A percentile compares a stretch with the other conserved stretches of the same genome.
phyloP scores from a whole-genome alignment of 768 basidiomycete genomes.

The Kwoniella dejecticola region DNA sequence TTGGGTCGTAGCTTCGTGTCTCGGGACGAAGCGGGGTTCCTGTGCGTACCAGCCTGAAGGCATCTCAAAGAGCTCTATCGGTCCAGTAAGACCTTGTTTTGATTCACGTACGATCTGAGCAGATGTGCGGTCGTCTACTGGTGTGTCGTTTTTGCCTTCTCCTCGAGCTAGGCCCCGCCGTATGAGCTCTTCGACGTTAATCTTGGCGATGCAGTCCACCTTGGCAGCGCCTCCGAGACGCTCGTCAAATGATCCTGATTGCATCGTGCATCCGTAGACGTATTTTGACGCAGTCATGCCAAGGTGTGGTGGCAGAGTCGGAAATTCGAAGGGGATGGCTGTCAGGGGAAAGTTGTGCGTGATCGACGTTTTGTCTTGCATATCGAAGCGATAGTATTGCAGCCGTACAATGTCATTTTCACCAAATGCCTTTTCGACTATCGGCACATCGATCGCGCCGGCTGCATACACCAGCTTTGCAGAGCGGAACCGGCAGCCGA shows the following conservation, averaged over 20 bases:
- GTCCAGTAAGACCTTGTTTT: conserved; percentile 32
- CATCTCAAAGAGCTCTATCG: conserved; percentile 54
- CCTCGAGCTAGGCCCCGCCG: conserved; percentile 37
- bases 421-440: conserved; percentile 35
- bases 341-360: conserved; percentile 55
- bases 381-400: conserved; percentile 55
- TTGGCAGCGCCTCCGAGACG: conserved; percentile 57
- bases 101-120: conserved; percentile 46
- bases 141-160: conserved; percentile 28
- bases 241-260: conserved; percentile 55
- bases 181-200: conserved; percentile 52
- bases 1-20: conserved; percentile 34
- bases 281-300: conserved; percentile 52
- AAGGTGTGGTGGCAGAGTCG: conserved; percentile 45
- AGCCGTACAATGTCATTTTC: conserved; percentile 54
- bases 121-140: conserved; percentile 51
- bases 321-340: conserved; percentile 58
- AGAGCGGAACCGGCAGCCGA: conserved; percentile 55
- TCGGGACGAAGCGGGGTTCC: conserved; percentile 56
- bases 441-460: conserved; percentile 53
- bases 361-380: conserved; percentile 22
- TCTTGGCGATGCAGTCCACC: conserved; percentile 58
- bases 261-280: conserved; percentile 58
- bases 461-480: conserved; percentile 57
- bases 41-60: conserved; percentile 54